Conservation (phyloP, 441 rosid genomes). For the Kokia cookei region DNA sequence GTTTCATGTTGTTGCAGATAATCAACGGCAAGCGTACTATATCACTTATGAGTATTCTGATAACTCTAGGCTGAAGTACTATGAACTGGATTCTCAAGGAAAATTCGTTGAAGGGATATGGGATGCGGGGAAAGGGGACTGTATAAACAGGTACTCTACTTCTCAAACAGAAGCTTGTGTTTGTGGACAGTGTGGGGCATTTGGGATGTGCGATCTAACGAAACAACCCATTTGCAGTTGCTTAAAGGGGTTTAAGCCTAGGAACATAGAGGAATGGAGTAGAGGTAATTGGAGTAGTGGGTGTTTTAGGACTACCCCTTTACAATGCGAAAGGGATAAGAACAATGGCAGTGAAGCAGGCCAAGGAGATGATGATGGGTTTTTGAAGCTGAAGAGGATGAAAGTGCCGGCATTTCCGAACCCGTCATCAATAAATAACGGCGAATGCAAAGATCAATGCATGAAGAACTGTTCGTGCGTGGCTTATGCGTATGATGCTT, state of each 20-base stretch:
- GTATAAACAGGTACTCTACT: conserved; percentile 16
- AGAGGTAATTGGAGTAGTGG: no score
- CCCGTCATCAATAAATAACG: not conserved
- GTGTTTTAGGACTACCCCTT: no score
- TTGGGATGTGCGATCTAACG: no score
- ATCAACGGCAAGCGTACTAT: conserved; percentile 28
- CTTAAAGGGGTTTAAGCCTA: no score
- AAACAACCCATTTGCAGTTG: no score
- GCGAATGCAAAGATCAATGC: conserved; percentile 37
- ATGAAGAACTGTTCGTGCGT: conserved; percentile 54
- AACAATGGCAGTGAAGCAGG: conserved; percentile 18
- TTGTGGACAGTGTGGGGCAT: no score
- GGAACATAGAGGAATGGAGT: no score
- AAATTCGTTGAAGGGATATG: no score
- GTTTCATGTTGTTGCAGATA: conserved; percentile 32
- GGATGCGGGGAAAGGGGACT: no score
- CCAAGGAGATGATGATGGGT: conserved; percentile 37
- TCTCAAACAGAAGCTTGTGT: conserved; percentile 47
- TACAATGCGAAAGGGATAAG: conserved; percentile 32
- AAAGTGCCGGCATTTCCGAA: conserved; percentile 67
- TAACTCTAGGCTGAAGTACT: not conserved
- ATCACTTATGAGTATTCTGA: conserved; percentile 16
- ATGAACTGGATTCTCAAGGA: no score
- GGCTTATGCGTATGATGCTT: conserved; percentile 37
- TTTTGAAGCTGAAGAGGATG: conserved; percentile 28